Conservation (phyloP, 108 stramenopile species). For the Nitzschia sp. region DNA sequence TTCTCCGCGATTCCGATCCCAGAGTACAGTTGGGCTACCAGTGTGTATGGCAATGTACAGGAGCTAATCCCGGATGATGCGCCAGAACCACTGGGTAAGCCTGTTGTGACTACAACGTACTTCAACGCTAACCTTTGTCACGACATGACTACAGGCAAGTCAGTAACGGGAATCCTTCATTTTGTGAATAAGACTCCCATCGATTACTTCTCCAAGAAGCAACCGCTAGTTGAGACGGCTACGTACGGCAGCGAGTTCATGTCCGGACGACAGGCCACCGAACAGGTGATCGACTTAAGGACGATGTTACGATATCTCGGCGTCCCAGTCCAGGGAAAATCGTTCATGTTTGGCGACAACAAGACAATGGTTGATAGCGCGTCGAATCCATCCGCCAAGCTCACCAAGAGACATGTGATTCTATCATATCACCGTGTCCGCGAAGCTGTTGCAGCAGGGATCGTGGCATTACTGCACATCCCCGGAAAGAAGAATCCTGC, state of each 20-base stretch:
- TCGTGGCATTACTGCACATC: neutral
- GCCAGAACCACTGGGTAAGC: too few relatives aligned
- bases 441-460: neutral
- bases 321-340: neutral
- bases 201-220: too few relatives aligned
- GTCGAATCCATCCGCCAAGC: neutral
- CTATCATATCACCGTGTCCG: neutral
- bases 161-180: too few relatives aligned
- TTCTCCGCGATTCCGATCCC: too few relatives aligned
- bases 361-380: neutral
- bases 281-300: neutral
- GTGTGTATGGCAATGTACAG: too few relatives aligned
- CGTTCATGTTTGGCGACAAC: neutral
- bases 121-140: too few relatives aligned
- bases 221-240: too few relatives aligned
- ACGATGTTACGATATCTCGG: neutral
- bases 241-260: neutral
- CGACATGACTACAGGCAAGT: too few relatives aligned
- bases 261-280: neutral
- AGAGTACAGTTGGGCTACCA: too few relatives aligned
- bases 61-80: too few relatives aligned
- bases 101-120: too few relatives aligned
- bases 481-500: neutral
- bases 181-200: too few relatives aligned
- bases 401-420: neutral